A percentile compares a stretch with the other conserved stretches of the same genome.
Evolutionary conservation across 331 rosid species (phyloP).

Genomic region (Saraca asoca): DNA sequence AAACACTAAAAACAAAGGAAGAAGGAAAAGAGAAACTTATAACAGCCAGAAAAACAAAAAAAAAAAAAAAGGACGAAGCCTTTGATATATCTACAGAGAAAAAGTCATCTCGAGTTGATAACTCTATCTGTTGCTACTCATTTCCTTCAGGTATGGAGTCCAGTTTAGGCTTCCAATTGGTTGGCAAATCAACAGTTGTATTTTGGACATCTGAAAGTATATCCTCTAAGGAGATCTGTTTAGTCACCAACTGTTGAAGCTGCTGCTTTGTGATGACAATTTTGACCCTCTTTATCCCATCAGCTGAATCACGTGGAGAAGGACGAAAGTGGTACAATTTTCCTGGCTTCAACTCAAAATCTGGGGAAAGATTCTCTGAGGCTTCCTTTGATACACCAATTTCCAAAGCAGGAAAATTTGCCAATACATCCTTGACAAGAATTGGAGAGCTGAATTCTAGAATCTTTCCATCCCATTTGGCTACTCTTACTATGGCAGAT

Average conservation of each 20-base stretch:
- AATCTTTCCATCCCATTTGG: conserved; percentile 57
- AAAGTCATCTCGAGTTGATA: too few species aligned
- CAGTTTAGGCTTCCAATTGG: conserved; percentile 50
- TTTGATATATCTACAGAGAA: too few species aligned
- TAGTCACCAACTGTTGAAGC: conserved; percentile 56
- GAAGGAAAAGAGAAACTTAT: conserved; percentile 26
- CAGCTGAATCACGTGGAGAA: conserved; percentile 21
- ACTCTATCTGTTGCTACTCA: too few species aligned
- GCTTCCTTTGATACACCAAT: conserved; percentile 49
- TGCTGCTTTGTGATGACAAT: conserved; percentile 65
- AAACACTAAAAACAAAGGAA: conserved; percentile 15
- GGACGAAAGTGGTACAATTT: conserved; percentile 51
- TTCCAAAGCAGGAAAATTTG: conserved; percentile 37
- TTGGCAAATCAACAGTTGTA: conserved; percentile 7
- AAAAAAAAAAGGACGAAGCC: too few species aligned
- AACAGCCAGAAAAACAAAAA: too few species aligned
- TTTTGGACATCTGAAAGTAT: conserved; percentile 38
- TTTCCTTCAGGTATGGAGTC: conserved; percentile 66
- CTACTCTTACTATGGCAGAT: conserved; percentile 41
- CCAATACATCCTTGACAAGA: conserved; percentile 55
- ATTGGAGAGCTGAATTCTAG: conserved; percentile 50
- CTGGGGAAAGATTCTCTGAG: conserved; percentile 42
- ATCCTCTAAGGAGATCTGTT: conserved; percentile 55
- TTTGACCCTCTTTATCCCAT: conserved; percentile 54
- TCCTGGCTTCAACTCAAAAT: conserved; percentile 55